These are phyloP conservation scores for Nephelium lappaceum DNA, from an alignment of 345 rosid genomes.

Conservation along the genomic window DNA sequence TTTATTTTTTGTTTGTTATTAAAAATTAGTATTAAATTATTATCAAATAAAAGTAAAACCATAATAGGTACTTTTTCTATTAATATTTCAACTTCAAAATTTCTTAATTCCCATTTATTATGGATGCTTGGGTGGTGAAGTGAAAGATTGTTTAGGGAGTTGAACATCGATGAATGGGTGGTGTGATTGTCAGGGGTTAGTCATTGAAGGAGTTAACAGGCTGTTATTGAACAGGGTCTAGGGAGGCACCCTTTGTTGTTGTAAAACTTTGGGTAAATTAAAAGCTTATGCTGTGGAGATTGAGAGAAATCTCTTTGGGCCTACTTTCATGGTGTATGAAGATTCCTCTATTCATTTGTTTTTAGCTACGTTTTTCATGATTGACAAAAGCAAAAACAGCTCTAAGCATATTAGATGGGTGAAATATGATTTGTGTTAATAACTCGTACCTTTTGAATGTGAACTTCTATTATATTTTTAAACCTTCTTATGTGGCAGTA, in stretches of 20 bases:
- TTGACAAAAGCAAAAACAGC: not conserved
- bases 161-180: not conserved
- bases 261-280: not conserved
- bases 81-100: not conserved
- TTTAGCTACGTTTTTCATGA: not conserved
- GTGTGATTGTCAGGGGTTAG: not conserved
- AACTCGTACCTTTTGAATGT: not conserved
- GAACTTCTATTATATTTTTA: not conserved
- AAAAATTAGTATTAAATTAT: no score
- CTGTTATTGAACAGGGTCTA: not conserved
- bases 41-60: not conserved
- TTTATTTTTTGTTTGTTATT: no score
- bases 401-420: not conserved
- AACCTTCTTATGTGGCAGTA: not conserved
- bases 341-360: constrained; percentile 9
- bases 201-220: not conserved
- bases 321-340: not conserved
- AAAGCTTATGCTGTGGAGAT: not conserved
- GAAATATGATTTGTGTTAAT: not conserved
- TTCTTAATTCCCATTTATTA: not conserved
- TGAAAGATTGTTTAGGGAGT: not conserved
- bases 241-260: not conserved
- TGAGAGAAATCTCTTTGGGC: not conserved
- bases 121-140: not conserved
- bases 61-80: no score